A percentile compares a stretch with the other conserved stretches of the same genome.
Conservation (phyloP, 441 rosid genomes). For the Gossypium schwendimanii region DNA sequence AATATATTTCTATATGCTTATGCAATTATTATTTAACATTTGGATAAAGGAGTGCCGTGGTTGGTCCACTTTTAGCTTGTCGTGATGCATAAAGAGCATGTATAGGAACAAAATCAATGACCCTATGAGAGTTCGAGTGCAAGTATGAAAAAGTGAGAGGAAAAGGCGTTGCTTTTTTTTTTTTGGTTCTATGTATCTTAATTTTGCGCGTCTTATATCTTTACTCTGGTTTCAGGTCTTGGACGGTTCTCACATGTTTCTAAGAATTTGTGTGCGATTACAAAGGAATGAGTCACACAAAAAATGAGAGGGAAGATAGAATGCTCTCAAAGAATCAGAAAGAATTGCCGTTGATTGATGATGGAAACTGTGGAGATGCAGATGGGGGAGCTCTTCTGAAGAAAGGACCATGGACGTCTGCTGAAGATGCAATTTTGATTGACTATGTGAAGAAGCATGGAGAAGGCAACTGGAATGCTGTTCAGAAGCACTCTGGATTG, state of each 20-base stretch:
- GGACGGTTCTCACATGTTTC: conserved; percentile 33
- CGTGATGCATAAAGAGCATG: conserved; percentile 1
- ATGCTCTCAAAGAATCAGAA: conserved; percentile 38
- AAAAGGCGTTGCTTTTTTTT: conserved; percentile 5
- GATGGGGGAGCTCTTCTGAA: conserved; percentile 47
- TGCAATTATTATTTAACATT: conserved; percentile 6
- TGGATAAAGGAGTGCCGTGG: conserved; percentile 10
- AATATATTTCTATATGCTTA: conserved; percentile 7
- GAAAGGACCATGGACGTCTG: conserved; percentile 98
- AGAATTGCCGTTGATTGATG: conserved; percentile 47
- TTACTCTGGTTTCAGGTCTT: conserved; percentile 33
- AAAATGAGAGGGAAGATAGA: conserved; percentile 53
- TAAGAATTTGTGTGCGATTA: conserved; percentile 32
- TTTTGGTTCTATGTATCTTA: conserved; percentile 7
- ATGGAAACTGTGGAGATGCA: conserved; percentile 36
- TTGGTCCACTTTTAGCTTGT: conserved; percentile 18
- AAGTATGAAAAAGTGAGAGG: conserved; percentile 16
- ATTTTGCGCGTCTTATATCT: conserved; percentile 15
- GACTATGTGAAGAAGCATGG: conserved; percentile 76
- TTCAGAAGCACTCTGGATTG: conserved; percentile 82
- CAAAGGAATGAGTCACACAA: conserved; percentile 58
- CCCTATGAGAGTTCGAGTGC: conserved; percentile 20
- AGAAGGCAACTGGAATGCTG: conserved; percentile 97
- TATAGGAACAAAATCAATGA: conserved; percentile 11
- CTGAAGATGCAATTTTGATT: conserved; percentile 85